Conservation (phyloP, 331 rosid species). For the Cydonia oblonga region DNA sequence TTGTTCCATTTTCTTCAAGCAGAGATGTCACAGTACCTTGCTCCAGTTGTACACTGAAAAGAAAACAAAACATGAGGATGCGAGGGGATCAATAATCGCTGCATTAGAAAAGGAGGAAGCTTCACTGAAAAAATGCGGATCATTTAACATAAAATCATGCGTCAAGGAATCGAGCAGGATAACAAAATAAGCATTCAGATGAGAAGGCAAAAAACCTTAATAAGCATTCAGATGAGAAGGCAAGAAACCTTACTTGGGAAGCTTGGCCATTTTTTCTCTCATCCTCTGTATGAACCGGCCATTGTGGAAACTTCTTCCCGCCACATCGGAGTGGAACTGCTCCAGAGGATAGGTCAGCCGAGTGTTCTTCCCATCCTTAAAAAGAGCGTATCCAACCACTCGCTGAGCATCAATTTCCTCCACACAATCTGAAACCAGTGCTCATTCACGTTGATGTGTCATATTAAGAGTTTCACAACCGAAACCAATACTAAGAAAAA, state of each 20-base stretch:
- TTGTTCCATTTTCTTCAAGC: constrained; percentile 37
- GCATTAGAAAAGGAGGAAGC: neutral
- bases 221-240: neutral
- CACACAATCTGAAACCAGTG: constrained; percentile 36
- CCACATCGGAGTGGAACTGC: constrained; percentile 32
- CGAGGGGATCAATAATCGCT: neutral
- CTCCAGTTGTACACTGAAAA: constrained; percentile 35
- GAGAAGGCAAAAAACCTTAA: neutral
- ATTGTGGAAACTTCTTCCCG: constrained; percentile 57
- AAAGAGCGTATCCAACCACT: constrained; percentile 45
- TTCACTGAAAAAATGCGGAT: neutral
- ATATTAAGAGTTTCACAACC: neutral
- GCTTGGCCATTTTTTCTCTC: constrained; percentile 43
- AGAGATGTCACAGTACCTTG: constrained; percentile 50
- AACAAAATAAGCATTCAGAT: neutral
- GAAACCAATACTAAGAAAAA: neutral
- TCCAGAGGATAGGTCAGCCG: constrained; percentile 43
- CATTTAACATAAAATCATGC: neutral
- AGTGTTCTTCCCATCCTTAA: constrained; percentile 35
- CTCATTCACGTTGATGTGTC: neutral
- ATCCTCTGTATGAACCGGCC: constrained; percentile 49
- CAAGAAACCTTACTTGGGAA: constrained; percentile 27
- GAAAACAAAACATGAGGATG: neutral
- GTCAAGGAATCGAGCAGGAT: neutral
- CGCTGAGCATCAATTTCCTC: constrained; percentile 52